These are phyloP conservation scores for Alternaria alternata DNA, from an alignment of 2,329 filamentous ascomycete genomes.

Conservation along the genomic window DNA sequence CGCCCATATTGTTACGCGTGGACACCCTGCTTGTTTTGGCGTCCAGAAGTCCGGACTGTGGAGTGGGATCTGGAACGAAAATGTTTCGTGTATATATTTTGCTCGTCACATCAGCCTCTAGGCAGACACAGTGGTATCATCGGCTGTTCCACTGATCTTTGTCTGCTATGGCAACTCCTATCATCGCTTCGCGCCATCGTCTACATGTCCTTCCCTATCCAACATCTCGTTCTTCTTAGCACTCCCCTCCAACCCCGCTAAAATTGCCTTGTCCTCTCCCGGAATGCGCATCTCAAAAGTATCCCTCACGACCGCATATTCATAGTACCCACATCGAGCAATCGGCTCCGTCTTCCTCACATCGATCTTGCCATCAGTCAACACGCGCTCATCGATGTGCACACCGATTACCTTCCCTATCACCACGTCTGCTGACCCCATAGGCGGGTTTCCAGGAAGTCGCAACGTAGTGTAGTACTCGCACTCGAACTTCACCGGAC, in stretches of 20 bases:
- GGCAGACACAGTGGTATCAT: too few species aligned
- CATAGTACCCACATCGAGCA: constrained; percentile 67
- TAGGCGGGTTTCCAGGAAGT: constrained; percentile 64
- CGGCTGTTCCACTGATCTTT: background rate
- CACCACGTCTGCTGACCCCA: constrained; percentile 66
- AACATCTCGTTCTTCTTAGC: constrained; percentile 31
- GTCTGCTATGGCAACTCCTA: background rate
- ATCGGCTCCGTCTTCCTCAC: constrained; percentile 66
- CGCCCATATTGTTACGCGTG: too few species aligned
- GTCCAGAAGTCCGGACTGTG: too few species aligned
- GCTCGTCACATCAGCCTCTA: too few species aligned
- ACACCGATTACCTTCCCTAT: constrained; percentile 66
- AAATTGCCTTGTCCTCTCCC: constrained; percentile 39
- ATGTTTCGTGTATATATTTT: too few species aligned
- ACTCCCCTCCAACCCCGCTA: constrained; percentile 43
- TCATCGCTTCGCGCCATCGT: background rate
- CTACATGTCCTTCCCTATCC: background rate
- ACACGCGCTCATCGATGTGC: constrained; percentile 63
- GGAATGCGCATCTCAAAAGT: constrained; percentile 68
- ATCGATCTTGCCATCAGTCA: constrained; percentile 65
- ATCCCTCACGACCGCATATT: constrained; percentile 64
- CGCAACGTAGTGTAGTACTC: constrained; percentile 62
- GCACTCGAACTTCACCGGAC: constrained; percentile 68
- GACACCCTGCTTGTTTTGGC: too few species aligned
- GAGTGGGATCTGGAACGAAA: too few species aligned